Evolutionary conservation across 257 asterid genomes (phyloP), one percentile per base, ranked within the genome.

Genomic region (Ajuga chamaepitys): DNA sequence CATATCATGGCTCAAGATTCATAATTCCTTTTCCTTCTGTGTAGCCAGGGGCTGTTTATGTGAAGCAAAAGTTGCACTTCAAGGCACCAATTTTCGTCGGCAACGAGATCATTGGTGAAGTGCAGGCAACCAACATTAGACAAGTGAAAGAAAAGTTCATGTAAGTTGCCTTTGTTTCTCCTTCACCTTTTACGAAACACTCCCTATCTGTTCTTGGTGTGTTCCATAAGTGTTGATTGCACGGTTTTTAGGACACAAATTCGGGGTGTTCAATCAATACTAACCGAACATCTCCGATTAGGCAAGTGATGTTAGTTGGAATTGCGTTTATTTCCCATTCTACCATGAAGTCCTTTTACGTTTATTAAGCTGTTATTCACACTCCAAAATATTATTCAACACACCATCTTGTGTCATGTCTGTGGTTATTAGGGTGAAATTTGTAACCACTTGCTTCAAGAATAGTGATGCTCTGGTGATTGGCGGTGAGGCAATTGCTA

Each of bases 31-130:
- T 30, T 30, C 7, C 37, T 0, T 30, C 37, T 58, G 30, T 66
- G 60, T 62, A 89, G 97, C 96, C 95, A 17, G 96, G 99, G 25
- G 92, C 97, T 32, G 78, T 93, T 12, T 89, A 93, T 58, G 88
- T 77, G 77, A 83, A 92, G 66, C 97, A 89, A 41, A 77, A 73
- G 0, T 50, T 93, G 83, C 86, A 89, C 2, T 93, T 89, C 59
- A 84, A 70, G 74, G 40, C 71, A n/a, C 97, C 97, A 0, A 92
- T 83, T 20, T 87, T 82, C 37, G 80, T 85, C 2, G 95, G 90
- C 20, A 96, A 87, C 34, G 70, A 70, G 66, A 83, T 93, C 66
- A 67, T 57, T 28, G 88, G 91, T 61, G 79, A 80, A 75, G 84
- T 93, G 37, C 75, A 66, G 45, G 89, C 96, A 38, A 77, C 46